phyloP scores from a whole-genome alignment of 2,329 filamentous ascomycete genomes.

The Fusarium transvaalense region DNA sequence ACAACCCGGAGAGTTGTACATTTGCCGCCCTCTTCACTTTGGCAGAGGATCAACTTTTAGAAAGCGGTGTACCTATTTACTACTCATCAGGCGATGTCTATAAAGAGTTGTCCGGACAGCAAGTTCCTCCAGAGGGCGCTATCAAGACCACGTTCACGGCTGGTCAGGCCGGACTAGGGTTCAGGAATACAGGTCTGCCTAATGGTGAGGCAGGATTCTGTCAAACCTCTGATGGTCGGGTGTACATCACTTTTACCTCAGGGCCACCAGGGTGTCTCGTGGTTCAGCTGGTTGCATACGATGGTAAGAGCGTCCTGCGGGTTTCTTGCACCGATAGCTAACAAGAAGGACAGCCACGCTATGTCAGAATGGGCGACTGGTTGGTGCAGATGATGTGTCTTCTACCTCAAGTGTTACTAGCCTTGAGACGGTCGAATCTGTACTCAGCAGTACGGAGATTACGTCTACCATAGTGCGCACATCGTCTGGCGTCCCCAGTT shows the following conservation, averaged over 20 bases:
- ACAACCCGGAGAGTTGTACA: not conserved
- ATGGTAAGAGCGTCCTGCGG: not conserved
- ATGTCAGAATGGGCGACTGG: not conserved
- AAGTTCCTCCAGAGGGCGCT: not conserved
- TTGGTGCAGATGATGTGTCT: not conserved
- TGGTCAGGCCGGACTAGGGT: not conserved
- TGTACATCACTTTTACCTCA: not conserved
- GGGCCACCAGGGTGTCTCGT: not conserved
- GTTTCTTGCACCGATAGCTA: no score
- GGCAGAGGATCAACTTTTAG: not conserved
- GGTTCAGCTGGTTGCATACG: not conserved
- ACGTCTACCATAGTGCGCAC: no score
- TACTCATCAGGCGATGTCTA: not conserved
- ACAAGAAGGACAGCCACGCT: no score
- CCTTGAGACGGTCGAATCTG: no score
- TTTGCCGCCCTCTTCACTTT: slow-evolving; percentile 4
- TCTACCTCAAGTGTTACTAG: no score
- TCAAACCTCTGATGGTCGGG: not conserved
- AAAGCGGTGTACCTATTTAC: not conserved
- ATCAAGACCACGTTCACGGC: not conserved
- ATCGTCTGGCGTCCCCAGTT: no score
- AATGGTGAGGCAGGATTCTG: not conserved
- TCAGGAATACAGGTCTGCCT: not conserved
- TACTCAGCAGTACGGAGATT: no score
- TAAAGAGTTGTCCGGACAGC: not conserved